Conservation (phyloP, 2,329 filamentous ascomycete species). For the Pseudogymnoascus sp. region DNA sequence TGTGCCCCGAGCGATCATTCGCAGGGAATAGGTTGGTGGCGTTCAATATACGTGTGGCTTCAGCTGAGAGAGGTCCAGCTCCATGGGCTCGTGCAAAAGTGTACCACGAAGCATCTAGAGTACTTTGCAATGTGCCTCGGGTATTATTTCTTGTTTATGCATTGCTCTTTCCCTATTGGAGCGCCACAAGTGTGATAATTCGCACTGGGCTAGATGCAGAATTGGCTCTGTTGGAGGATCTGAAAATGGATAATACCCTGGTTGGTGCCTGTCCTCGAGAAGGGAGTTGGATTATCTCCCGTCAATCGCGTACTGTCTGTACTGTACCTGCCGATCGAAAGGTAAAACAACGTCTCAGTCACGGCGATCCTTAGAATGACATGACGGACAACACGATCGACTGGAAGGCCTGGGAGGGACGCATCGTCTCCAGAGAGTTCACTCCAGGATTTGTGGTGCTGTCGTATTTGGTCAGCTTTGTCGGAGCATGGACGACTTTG, state of each 20-base stretch:
- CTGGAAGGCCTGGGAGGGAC: slow-evolving; percentile 26
- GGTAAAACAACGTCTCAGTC: neutral
- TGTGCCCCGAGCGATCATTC: neutral
- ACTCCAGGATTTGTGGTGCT: slow-evolving; percentile 58
- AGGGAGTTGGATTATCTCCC: neutral
- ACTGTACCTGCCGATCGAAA: neutral
- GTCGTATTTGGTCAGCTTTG: slow-evolving; percentile 61
- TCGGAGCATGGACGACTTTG: slow-evolving; percentile 70
- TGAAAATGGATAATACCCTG: neutral
- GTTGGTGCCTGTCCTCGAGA: neutral
- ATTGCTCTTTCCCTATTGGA: neutral
- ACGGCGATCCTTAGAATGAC: neutral
- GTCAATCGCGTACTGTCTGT: neutral
- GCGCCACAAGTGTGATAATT: neutral
- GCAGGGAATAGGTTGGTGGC: neutral
- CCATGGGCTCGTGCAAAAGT: neutral
- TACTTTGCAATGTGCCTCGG: neutral
- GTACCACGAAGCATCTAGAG: neutral
- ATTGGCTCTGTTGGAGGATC: neutral
- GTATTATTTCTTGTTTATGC: neutral
- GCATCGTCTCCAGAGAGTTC: slow-evolving; percentile 43
- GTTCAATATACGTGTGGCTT: neutral
- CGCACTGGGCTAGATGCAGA: neutral
- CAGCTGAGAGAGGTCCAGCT: neutral
- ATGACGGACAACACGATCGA: slow-evolving; percentile 12